phyloP scores from a whole-genome alignment of 495 filamentous ascomycete genomes.

The Penicillium turbatum region DNA sequence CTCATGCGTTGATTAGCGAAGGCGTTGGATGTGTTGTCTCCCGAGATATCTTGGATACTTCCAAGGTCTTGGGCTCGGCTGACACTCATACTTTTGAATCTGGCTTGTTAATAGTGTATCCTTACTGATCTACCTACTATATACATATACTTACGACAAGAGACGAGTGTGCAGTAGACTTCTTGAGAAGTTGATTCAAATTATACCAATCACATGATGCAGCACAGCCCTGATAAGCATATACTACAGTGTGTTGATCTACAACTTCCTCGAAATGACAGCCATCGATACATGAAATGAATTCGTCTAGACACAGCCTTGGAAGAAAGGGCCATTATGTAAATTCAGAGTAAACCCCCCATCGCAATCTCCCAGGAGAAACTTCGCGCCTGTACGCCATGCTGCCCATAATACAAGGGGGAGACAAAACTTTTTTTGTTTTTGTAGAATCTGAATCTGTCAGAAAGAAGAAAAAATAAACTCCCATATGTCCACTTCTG shows the following conservation, averaged over 20 bases:
- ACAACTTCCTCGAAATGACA: neutral
- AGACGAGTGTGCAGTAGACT: neutral
- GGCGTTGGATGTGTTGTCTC: conserved; percentile 19
- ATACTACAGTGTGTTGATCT: neutral
- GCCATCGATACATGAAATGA: conserved; percentile 20
- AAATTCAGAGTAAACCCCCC: conserved; percentile 20
- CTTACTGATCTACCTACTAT: neutral
- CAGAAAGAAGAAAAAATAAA: conserved; percentile 13
- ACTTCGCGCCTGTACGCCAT: conserved; percentile 44
- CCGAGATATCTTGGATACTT: neutral
- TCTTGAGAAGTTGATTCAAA: neutral
- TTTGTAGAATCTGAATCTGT: conserved; percentile 16
- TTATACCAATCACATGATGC: neutral
- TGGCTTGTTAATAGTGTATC: conserved; percentile 1
- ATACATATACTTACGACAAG: neutral
- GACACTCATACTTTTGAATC: neutral
- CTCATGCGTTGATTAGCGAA: conserved; percentile 7
- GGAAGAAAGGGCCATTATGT: conserved; percentile 23
- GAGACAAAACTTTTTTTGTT: conserved; percentile 27
- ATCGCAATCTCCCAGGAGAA: conserved; percentile 25
- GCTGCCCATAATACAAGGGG: conserved; percentile 43
- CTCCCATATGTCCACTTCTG: conserved; percentile 13
- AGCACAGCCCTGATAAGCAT: neutral
- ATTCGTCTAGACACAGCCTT: conserved; percentile 20
- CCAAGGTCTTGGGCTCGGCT: neutral